Conservation (phyloP, 257 asterid genomes). For the Rauvolfia tetraphylla region DNA sequence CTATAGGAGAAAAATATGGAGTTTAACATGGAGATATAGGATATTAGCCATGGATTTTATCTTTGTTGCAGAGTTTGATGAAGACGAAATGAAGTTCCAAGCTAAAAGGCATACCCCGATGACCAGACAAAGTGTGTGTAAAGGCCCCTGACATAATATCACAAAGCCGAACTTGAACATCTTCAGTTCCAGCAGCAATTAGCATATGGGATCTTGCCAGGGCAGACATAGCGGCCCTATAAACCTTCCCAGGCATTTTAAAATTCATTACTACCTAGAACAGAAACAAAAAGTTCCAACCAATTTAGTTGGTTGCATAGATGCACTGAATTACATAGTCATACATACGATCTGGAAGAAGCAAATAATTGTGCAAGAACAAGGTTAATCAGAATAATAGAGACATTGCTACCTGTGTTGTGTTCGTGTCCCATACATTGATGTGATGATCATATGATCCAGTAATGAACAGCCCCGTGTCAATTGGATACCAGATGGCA, state of each 20-base stretch:
- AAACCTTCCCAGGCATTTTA: conserved; percentile 98
- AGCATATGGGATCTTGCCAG: conserved; percentile 87
- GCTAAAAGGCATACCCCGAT: conserved; percentile 68
- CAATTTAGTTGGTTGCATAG: background rate
- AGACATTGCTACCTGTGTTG: conserved; percentile 51
- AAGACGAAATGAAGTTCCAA: background rate
- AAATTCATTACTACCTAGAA: conserved; percentile 73
- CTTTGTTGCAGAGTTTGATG: background rate
- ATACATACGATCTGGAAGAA: background rate
- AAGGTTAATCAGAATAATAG: background rate
- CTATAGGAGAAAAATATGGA: background rate
- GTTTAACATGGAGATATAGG: background rate
- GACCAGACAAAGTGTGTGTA: conserved; percentile 97
- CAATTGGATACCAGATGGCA: conserved; percentile 94
- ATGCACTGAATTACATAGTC: background rate
- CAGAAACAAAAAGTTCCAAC: conserved; percentile 20
- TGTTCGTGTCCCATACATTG: conserved; percentile 98
- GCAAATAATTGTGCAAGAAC: background rate
- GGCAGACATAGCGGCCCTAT: conserved; percentile 85
- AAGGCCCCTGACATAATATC: conserved; percentile 97
- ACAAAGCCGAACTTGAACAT: conserved; percentile 98
- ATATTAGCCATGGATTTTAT: background rate
- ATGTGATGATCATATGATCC: conserved; percentile 91
- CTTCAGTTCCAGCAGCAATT: conserved; percentile 95
- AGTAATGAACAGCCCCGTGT: conserved; percentile 86